phyloP scores from a whole-genome alignment of 2,329 filamentous ascomycete species.

The Sclerotinia trifoliorum region DNA sequence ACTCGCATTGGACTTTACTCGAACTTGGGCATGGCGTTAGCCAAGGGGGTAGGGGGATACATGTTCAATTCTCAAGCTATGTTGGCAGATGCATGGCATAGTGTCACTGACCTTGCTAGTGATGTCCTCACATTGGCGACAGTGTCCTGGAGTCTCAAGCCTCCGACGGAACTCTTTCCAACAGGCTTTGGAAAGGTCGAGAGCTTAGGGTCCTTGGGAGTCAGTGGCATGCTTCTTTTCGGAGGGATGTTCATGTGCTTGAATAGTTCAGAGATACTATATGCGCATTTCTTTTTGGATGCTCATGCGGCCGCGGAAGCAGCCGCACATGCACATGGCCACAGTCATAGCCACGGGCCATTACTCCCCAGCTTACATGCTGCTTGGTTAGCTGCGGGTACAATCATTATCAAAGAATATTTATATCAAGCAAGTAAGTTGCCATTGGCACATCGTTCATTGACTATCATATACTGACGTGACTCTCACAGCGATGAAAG shows the following conservation, averaged over 20 bases:
- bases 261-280: constrained; percentile 67
- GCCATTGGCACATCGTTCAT: not conserved
- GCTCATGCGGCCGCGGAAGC: constrained; percentile 52
- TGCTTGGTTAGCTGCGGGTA: constrained; percentile 88
- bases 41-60: constrained; percentile 89
- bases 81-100: constrained; percentile 92
- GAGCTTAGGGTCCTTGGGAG: constrained; percentile 87
- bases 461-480: constrained; percentile 30
- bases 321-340: constrained; percentile 56
- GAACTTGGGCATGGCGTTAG: constrained; percentile 91
- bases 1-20: constrained; percentile 85
- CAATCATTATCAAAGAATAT: constrained; percentile 93
- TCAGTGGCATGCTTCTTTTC: constrained; percentile 84
- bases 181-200: constrained; percentile 97
- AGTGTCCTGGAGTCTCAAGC: constrained; percentile 87
- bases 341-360: constrained; percentile 63
- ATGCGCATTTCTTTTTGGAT: constrained; percentile 71
- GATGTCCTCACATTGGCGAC: constrained; percentile 93
- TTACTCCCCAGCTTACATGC: constrained; percentile 84
- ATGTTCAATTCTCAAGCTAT: constrained; percentile 92
- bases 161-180: constrained; percentile 80
- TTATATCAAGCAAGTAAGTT: constrained; percentile 89
- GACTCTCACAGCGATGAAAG: constrained; percentile 73
- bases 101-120: constrained; percentile 89
- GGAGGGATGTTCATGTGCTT: constrained; percentile 92